Evolutionary conservation across 1,284 basidiomycete species (phyloP), one percentile per base, ranked within the genome.

Genomic region (Ustilago shanxiensis): DNA sequence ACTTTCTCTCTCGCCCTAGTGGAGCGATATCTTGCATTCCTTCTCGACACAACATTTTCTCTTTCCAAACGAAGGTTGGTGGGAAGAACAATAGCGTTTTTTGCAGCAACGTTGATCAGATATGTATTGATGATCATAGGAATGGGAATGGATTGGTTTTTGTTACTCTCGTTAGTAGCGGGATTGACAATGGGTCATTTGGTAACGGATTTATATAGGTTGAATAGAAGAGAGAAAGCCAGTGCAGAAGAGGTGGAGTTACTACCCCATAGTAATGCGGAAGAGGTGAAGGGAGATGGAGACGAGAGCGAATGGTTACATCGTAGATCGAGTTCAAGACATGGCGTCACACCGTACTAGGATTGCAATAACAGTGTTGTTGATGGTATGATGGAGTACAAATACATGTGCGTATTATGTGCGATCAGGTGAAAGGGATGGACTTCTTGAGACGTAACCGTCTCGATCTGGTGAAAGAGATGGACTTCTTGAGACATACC

Each of bases 401-500:
- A 45, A 7, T 45, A 45, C 44, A 45, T 20, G 22, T 20, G 35
- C 35, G 35, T 3, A 14, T 49, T 49, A 49, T n/a, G 14, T 49
- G 20, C 47, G 47, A 49, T 49, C 18, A 41, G 63, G 33, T 20
- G 29, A 24, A 18, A 37, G 31, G 3, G 35, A 35, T 7, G 35
- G 31, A 22, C 20, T n/a, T 16, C 58, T 7, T 54, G 49, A 22
- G 28, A 22, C 22, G 20, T 31, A 50, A 16, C 20, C 64, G 44
- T 51, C 20, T 60, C 68, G 80, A 73, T 64, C 76, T 52, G 49
- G 79, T 52, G 55, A 76, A 22, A 72, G 76, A 2, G 86, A 86
- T 3, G 87, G 87, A 14, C 86, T 86, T n/a, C 87, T 72, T 7
- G 87, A 88, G 14, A 87, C 77, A 62, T 66, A 78, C 5, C 31